phyloP scores from a whole-genome alignment of 2,329 filamentous ascomycete species.

The Aureobasidium mangrovei region DNA sequence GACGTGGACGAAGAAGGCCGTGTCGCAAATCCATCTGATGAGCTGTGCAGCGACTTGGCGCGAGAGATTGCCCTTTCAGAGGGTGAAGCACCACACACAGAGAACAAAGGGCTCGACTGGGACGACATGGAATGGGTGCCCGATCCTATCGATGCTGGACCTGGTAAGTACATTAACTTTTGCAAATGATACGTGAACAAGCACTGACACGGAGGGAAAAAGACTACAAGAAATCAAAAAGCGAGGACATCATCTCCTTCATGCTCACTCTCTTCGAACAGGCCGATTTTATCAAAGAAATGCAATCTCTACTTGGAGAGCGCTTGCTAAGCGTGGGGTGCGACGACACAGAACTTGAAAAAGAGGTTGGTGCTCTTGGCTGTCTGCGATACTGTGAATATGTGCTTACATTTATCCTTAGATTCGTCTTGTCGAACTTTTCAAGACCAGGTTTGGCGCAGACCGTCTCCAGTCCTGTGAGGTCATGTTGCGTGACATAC shows the following conservation, averaged over 20 bases:
- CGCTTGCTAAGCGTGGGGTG: conserved; percentile 54
- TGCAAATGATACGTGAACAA: background rate
- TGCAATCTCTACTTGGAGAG: conserved; percentile 81
- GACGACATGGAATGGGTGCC: conserved; percentile 90
- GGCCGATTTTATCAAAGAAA: conserved; percentile 91
- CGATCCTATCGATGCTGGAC: conserved; percentile 84
- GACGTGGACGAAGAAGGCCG: conserved; percentile 42
- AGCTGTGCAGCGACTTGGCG: conserved; percentile 58
- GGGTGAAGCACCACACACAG: conserved; percentile 39
- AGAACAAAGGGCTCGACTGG: conserved; percentile 60
- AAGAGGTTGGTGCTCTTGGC: conserved; percentile 43
- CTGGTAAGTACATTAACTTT: conserved; percentile 26
- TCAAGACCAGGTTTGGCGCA: conserved; percentile 85
- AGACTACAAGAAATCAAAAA: conserved; percentile 79
- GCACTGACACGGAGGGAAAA: background rate
- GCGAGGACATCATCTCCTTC: conserved; percentile 84
- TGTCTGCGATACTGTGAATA: background rate
- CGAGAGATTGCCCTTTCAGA: conserved; percentile 53
- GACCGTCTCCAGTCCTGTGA: conserved; percentile 82
- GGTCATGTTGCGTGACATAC: conserved; percentile 92
- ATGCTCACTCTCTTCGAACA: conserved; percentile 81
- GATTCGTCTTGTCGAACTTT: conserved; percentile 70
- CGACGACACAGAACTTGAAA: conserved; percentile 58
- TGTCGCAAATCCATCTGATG: conserved; percentile 32
- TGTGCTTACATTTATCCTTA: background rate